phyloP scores from a whole-genome alignment of 2,329 filamentous ascomycete genomes.

The Fusarium sp. region DNA sequence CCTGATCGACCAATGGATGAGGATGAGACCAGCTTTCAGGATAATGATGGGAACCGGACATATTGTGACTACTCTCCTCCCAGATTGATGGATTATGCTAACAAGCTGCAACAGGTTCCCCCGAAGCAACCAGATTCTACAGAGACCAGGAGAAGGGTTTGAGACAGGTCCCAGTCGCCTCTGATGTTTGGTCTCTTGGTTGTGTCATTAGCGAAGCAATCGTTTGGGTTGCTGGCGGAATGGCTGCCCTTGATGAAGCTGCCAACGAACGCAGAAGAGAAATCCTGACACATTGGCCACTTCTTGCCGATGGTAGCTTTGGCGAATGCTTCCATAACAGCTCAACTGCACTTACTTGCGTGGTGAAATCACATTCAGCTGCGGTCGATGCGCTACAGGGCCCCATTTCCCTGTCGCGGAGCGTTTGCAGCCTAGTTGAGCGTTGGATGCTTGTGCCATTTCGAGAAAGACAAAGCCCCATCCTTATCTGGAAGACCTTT shows the following conservation, averaged over 20 bases:
- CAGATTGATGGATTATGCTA: neutral
- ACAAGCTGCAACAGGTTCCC: neutral
- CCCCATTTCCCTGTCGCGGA: neutral
- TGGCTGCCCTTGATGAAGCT: neutral
- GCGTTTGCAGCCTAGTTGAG: conserved; percentile 12
- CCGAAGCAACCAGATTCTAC: conserved; percentile 6
- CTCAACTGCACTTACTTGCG: neutral
- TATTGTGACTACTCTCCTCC: neutral
- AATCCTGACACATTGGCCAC: neutral
- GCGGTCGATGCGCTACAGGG: neutral
- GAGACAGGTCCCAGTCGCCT: neutral
- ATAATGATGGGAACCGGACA: conserved; percentile 22
- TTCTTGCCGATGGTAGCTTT: conserved; percentile 4
- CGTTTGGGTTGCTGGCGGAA: conserved; percentile 19
- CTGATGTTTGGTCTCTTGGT: conserved; percentile 33
- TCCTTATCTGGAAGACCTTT: neutral
- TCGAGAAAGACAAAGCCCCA: neutral
- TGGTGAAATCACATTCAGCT: neutral
- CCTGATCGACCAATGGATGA: neutral
- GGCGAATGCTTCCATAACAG: conserved; percentile 29
- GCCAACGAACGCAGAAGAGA: neutral
- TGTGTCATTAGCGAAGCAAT: conserved; percentile 28
- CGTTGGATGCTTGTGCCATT: conserved; percentile 8
- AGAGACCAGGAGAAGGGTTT: neutral
- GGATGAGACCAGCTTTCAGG: neutral